Base-by-base conservation (phyloP, 2,329 filamentous ascomycete genomes). In the Nemania sp. region DNA sequence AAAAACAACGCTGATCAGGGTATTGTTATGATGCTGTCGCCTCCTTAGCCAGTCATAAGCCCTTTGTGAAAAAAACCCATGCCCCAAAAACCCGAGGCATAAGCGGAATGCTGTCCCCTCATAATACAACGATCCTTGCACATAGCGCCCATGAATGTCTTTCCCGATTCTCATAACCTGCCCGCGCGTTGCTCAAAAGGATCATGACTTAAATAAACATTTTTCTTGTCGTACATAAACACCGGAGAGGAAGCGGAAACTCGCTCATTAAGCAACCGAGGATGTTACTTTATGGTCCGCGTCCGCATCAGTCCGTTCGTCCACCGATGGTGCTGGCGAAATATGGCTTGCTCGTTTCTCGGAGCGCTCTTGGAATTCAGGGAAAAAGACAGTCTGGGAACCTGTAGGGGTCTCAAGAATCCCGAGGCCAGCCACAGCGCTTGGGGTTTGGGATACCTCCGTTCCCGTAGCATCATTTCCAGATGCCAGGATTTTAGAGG, bases 1-100 rank as follows among this genome's bases (percentile, higher is more conserved):
- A n/a, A n/a, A n/a, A n/a, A n/a, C 62, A 66, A 72, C 73, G 70
- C 70, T 73, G 67, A 72, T 67, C 56, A 62, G 74, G 74, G 75
- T 75, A 76, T 76, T 73, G 70, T 66, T 68, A 69, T 73, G 66
- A 72, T 73, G 64, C 71, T 67, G 47, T 47, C 35, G 35, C 55
- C 64, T 61, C 53, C 62, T 55, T 66, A 45, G 51, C 52, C 54
- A 49, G 58, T 64, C 55, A 53, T 55, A 57, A 63, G 64, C 47
- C 61, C 60, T 53, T 55, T 47, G 55, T 45, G 59, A 58, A 64
- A 57, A 58, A 64, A n/a, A n/a, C n/a, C 45, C 62, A 64, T 10
- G 35, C 49, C 65, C 64, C 70, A 58, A 69, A 70, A 69, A 62
- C 47, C 64, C 51, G 54, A 54, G 64, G 62, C 62, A 59, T 64